These are phyloP conservation scores for Diatrype stigma DNA, from an alignment of 2,329 filamentous ascomycete species.

Conservation along the genomic window DNA sequence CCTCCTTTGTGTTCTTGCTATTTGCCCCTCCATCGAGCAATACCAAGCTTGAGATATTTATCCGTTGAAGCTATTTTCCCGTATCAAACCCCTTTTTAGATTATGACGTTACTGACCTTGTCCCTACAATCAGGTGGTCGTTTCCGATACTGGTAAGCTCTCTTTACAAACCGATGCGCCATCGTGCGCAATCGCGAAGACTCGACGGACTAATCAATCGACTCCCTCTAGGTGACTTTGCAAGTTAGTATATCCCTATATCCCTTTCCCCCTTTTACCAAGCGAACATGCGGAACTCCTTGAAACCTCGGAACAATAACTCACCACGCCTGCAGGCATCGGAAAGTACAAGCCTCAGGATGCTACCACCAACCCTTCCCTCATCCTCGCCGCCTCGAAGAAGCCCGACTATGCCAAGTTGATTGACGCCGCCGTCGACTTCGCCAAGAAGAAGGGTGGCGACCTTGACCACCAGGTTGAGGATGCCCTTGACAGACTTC, in stretches of 20 bases:
- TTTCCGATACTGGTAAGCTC: slow-evolving; percentile 87
- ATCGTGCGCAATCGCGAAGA: no score
- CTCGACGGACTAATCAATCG: slow-evolving; percentile 21
- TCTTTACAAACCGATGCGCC: slow-evolving; percentile 3
- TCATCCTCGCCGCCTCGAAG: slow-evolving; percentile 97
- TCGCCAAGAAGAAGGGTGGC: slow-evolving; percentile 73
- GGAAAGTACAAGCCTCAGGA: slow-evolving; percentile 99
- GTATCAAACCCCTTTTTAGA: neutral
- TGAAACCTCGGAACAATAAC: neutral
- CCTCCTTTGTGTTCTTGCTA: slow-evolving; percentile 10
- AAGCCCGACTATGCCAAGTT: slow-evolving; percentile 93
- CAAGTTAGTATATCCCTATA: slow-evolving; percentile 64
- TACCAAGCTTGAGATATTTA: slow-evolving; percentile 6
- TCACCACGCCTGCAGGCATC: slow-evolving; percentile 61
- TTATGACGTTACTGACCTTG: slow-evolving; percentile 17
- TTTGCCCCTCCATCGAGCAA: slow-evolving; percentile 22
- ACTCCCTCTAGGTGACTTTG: slow-evolving; percentile 62
- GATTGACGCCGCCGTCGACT: slow-evolving; percentile 79
- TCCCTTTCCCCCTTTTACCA: slow-evolving; percentile 6
- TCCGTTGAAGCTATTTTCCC: neutral
- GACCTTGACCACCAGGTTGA: slow-evolving; percentile 80
- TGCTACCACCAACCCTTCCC: slow-evolving; percentile 98
- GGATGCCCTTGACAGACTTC: slow-evolving; percentile 82
- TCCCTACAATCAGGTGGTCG: slow-evolving; percentile 64
- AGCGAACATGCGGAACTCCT: slow-evolving; percentile 4